Base-by-base conservation (phyloP, 2,329 filamentous ascomycete species). In the Lizonia empirigonia region DNA sequence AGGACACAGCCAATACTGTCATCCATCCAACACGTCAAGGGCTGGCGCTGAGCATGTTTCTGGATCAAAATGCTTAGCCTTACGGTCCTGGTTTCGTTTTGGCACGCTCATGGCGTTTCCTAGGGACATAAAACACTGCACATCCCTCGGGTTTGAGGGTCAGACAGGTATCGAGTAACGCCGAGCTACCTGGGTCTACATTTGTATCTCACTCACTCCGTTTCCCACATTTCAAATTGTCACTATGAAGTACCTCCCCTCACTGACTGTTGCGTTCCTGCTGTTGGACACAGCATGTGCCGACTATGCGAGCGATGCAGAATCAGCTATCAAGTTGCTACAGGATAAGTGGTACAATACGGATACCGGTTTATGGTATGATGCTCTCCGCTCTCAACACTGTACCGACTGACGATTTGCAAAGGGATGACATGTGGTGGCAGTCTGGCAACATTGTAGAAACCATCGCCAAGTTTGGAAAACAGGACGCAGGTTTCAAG, bases 401-500 rank as follows among this genome's bases (percentile, higher is more conserved):
- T 16, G 5, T 6, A 24, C 29, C 13, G 3, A 36, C 44, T 60
- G 22, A 59, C 10, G 1, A 18, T 16, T 12, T 1, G 2, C 23
- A 2, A 27, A 65, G 60, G 48, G 44, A 58, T 20, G 50, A 68
- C n/a, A 48, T 67, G n/a, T 73, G 70, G 70, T 73, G 70, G 70
- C 62, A 73, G 33, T 70, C 66, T 1, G 70, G 64, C n/a, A 72
- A 72, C 51, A 71, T 71, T 9, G 48, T 72, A n/a, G 65, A 68
- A 22, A 64, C 66, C 2, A 58, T 72, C 15, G 67, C 66, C n/a
- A 63, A 61, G 29, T 69, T 72, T 32, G 70, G 67, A 36, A 52
- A 59, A 12, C 44, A 63, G 32, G 69, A 72, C 44, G 34, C 42
- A 5, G 52, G 56, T 19, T 73, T 67, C 58, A 68, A 65, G 38